Conservation (phyloP, 768 basidiomycete species). For the Collybia mongolica region DNA sequence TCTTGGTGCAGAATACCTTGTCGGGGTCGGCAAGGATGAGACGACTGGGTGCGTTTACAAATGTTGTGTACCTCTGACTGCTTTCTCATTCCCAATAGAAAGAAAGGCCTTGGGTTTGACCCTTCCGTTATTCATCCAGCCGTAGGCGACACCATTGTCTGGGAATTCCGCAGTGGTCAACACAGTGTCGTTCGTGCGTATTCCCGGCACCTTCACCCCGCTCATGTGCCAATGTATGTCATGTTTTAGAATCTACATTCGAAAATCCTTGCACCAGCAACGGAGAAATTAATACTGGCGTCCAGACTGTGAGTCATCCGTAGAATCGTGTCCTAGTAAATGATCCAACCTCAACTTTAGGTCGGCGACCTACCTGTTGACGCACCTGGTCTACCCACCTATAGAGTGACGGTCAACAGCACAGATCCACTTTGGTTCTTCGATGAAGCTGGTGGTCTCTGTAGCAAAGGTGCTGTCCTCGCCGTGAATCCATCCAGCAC, state of each 20-base stretch:
- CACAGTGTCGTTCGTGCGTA: constrained; percentile 39
- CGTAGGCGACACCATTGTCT: constrained; percentile 32
- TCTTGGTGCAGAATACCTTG: constrained; percentile 28
- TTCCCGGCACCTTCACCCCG: background rate
- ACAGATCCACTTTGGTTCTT: constrained; percentile 39
- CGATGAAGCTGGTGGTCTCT: constrained; percentile 38
- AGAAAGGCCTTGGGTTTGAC: constrained; percentile 41
- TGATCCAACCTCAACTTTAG: constrained; percentile 15
- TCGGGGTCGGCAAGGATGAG: constrained; percentile 41
- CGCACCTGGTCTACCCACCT: constrained; percentile 30
- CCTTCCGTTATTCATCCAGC: constrained; percentile 35
- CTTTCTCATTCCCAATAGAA: constrained; percentile 17
- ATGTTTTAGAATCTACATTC: constrained; percentile 32
- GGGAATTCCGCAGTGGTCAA: constrained; percentile 36
- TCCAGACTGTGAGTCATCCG: constrained; percentile 26
- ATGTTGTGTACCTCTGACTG: background rate
- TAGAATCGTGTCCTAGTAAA: background rate
- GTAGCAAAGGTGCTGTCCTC: constrained; percentile 34
- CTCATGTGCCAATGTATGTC: background rate
- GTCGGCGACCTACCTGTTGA: constrained; percentile 30
- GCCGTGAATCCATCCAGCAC: constrained; percentile 32
- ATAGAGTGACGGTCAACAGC: constrained; percentile 29
- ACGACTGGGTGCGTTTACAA: constrained; percentile 30
- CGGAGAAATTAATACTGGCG: constrained; percentile 33
- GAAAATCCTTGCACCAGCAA: constrained; percentile 33